Evolutionary conservation across 2,329 filamentous ascomycete genomes (phyloP).

Genomic region (Coniochaeta ligniaria): DNA sequence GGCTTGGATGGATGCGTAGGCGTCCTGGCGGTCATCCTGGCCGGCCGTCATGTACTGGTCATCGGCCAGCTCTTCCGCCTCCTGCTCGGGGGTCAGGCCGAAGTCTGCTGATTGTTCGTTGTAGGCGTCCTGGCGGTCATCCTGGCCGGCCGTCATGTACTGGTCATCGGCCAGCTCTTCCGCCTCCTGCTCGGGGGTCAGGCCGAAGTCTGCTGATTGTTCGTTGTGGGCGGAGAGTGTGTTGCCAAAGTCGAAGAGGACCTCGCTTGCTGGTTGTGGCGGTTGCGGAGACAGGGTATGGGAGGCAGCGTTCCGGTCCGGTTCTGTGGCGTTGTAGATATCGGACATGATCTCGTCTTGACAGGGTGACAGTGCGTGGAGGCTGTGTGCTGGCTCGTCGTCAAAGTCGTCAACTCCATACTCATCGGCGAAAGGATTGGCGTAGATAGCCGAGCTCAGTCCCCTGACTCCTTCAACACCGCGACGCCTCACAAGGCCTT

Average conservation of each 20-base stretch:
- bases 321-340: constrained; percentile 50
- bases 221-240: constrained; percentile 12
- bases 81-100: not conserved
- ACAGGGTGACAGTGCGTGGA: constrained; percentile 29
- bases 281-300: constrained; percentile 7
- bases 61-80: constrained; percentile 19
- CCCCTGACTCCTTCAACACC: constrained; percentile 38
- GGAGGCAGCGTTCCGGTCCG: constrained; percentile 18
- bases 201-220: constrained; percentile 3
- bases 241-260: constrained; percentile 2
- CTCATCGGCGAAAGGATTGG: constrained; percentile 55
- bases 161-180: constrained; percentile 32
- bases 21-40: constrained; percentile 36
- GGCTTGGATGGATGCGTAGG: constrained; percentile 56
- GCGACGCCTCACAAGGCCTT: constrained; percentile 41
- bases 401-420: constrained; percentile 42
- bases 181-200: not conserved
- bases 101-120: no score
- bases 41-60: constrained; percentile 48
- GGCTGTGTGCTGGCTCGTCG: constrained; percentile 26
- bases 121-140: constrained; percentile 40
- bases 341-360: constrained; percentile 40
- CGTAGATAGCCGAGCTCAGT: constrained; percentile 37
- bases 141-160: constrained; percentile 45
- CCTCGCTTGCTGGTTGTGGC: not conserved